Percentiles rank a stretch among this genome's conserved stretches.
phyloP scores from a whole-genome alignment of 1,284 basidiomycete genomes.

The Naganishia sp. region DNA sequence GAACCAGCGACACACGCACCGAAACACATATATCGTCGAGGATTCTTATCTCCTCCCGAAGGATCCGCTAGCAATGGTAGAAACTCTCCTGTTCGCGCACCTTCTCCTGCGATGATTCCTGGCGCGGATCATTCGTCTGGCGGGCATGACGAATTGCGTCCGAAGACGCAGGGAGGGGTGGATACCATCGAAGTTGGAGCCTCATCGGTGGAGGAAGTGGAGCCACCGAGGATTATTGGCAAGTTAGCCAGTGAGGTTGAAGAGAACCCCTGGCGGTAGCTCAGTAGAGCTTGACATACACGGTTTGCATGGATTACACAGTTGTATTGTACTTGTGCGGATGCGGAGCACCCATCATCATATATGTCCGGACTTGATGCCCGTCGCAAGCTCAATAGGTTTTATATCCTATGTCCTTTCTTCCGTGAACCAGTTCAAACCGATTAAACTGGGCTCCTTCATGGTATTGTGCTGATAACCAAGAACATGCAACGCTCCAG shows the following conservation, averaged over 20 bases:
- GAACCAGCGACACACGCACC: conserved; percentile 48
- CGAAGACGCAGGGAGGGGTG: conserved; percentile 1
- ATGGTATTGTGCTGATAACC: conserved; percentile 55
- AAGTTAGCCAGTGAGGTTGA: conserved; percentile 22
- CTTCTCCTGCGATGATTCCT: conserved; percentile 7
- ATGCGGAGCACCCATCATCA: too few species aligned
- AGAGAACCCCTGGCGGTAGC: conserved; percentile 29
- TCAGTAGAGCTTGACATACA: neutral
- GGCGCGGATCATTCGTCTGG: neutral
- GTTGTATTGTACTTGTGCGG: neutral
- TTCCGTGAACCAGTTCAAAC: conserved; percentile 54
- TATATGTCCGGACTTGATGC: too few species aligned
- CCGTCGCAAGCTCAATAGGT: neutral
- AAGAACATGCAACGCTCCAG: conserved; percentile 52
- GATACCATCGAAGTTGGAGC: conserved; percentile 21
- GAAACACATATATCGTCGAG: conserved; percentile 42
- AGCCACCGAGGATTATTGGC: conserved; percentile 19
- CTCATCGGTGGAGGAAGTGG: conserved; percentile 25
- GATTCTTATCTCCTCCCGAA: conserved; percentile 28
- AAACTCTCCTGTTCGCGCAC: neutral
- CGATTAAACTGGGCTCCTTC: conserved; percentile 53
- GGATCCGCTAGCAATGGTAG: neutral
- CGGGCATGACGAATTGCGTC: conserved; percentile 9
- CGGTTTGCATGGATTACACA: neutral
- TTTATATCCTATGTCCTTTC: conserved; percentile 32